Conservation (phyloP, 2,329 filamentous ascomycete species). For the Penicillium sp. region DNA sequence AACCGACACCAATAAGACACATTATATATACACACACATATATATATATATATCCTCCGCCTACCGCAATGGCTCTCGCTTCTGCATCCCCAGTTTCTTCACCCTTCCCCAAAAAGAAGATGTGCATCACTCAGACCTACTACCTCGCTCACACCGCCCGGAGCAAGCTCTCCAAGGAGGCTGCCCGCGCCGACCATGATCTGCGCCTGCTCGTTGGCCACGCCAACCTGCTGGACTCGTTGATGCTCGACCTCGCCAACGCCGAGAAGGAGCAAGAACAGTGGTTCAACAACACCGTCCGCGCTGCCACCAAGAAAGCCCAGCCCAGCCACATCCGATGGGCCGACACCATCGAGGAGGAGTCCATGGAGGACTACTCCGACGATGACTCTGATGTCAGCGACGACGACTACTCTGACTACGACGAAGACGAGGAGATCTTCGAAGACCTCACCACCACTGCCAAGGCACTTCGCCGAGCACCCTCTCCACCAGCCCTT, state of each 20-base stretch:
- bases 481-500: conserved; percentile 29
- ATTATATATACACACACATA: neutral
- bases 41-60: conserved; percentile 3
- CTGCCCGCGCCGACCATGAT: conserved; percentile 86
- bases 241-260: conserved; percentile 89
- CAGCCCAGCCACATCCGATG: conserved; percentile 70
- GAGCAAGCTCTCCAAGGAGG: conserved; percentile 91
- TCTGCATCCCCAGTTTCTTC: neutral
- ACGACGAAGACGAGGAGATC: conserved; percentile 34
- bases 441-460: conserved; percentile 15
- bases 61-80: conserved; percentile 2
- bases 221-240: conserved; percentile 92
- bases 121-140: conserved; percentile 98
- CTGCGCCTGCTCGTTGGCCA: conserved; percentile 93
- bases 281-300: conserved; percentile 96
- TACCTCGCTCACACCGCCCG: conserved; percentile 95
- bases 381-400: conserved; percentile 58
- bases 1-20: neutral
- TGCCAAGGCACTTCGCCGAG: conserved; percentile 22
- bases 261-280: conserved; percentile 93
- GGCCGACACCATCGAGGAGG: conserved; percentile 74
- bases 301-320: conserved; percentile 64
- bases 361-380: conserved; percentile 66
- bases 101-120: conserved; percentile 57
- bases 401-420: conserved; percentile 44